A percentile compares a stretch with the other conserved stretches of the same genome.
phyloP scores from a whole-genome alignment of 176 grass and related monocot genomes.

The Stipa capillata region DNA sequence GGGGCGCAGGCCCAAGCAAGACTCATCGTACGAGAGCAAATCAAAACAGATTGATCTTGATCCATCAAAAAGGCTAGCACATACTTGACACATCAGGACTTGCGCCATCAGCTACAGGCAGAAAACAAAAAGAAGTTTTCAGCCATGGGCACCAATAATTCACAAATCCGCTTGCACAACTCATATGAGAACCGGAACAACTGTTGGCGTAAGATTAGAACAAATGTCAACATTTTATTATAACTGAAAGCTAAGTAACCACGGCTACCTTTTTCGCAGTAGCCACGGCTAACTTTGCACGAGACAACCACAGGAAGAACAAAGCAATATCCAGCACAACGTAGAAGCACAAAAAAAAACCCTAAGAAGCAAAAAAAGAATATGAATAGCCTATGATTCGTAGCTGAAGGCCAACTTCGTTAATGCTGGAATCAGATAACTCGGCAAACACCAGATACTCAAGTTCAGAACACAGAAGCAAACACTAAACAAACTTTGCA shows the following conservation, averaged over 20 bases:
- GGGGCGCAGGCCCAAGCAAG: too few species aligned
- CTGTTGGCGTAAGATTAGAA: too few species aligned
- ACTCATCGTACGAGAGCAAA: background rate
- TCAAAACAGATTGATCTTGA: background rate
- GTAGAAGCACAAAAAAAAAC: background rate
- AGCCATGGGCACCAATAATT: too few species aligned
- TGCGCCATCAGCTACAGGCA: background rate
- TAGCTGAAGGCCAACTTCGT: background rate
- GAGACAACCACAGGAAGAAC: background rate
- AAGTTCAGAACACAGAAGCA: background rate
- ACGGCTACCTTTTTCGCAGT: too few species aligned
- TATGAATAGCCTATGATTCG: background rate
- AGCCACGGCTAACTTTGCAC: background rate
- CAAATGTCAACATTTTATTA: too few species aligned
- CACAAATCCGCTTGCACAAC: too few species aligned
- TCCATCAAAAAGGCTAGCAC: background rate
- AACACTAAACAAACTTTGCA: background rate
- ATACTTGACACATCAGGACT: background rate
- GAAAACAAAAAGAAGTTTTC: background rate
- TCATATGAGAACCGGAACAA: too few species aligned
- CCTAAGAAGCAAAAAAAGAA: too few species aligned
- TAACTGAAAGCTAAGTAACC: too few species aligned
- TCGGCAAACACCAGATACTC: background rate
- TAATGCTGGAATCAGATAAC: background rate
- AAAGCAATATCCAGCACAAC: background rate